Evolutionary conservation across 176 grass and related monocot genomes (phyloP).

Genomic region (Pharus latifolius): DNA sequence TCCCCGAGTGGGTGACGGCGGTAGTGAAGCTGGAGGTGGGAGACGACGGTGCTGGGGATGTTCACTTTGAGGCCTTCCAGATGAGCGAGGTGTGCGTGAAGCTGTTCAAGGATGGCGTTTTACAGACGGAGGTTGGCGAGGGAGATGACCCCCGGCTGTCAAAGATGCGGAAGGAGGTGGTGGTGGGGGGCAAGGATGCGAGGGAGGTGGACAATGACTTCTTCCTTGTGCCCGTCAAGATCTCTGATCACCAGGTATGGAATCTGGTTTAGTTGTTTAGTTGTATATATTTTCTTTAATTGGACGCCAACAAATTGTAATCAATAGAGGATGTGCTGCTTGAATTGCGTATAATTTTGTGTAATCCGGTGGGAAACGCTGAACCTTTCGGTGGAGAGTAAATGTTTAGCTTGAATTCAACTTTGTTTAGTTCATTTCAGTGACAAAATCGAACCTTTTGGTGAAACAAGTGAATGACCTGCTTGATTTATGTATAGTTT

Average conservation of each 20-base stretch:
- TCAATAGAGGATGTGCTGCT: too few relatives aligned
- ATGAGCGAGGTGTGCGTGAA: constrained; percentile 90
- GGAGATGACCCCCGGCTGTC: constrained; percentile 56
- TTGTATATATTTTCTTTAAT: neutral
- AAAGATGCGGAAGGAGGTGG: constrained; percentile 80
- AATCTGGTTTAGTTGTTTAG: neutral
- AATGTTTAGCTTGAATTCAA: neutral
- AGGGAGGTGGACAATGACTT: constrained; percentile 93
- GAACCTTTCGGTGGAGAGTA: neutral
- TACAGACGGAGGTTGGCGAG: constrained; percentile 57
- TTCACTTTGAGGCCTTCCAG: constrained; percentile 98
- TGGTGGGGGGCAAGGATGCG: constrained; percentile 65
- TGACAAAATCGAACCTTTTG: too few relatives aligned
- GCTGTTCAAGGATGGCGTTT: constrained; percentile 76
- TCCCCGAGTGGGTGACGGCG: constrained; percentile 76
- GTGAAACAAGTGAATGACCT: too few relatives aligned
- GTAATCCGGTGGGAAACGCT: neutral
- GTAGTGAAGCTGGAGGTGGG: constrained; percentile 76
- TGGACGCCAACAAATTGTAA: neutral
- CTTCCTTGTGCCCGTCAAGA: constrained; percentile 92
- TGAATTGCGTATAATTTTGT: neutral
- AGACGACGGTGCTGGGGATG: constrained; percentile 54
- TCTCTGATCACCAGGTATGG: constrained; percentile 82
- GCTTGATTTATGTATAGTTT: neutral
- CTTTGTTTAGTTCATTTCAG: neutral